Percentiles rank a stretch among this genome's conserved stretches.
Conservation (phyloP, 1,284 basidiomycete species). For the Tilletiaria anomala region DNA sequence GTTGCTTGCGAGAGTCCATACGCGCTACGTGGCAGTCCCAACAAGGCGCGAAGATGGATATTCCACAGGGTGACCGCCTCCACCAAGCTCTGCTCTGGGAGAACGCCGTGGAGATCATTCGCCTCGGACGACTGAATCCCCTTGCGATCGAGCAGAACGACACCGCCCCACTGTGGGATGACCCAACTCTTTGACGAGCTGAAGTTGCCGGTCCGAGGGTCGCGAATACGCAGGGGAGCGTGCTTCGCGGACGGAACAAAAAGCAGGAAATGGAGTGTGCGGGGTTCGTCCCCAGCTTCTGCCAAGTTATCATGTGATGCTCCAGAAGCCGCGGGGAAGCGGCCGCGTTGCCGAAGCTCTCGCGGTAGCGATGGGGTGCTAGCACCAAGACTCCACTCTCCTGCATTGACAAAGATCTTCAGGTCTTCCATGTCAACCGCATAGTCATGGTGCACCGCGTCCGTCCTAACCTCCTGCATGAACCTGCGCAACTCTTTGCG, state of each 20-base stretch:
- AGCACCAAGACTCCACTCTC: conserved; percentile 64
- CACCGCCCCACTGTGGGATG: conserved; percentile 87
- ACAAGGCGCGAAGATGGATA: conserved; percentile 57
- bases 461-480: conserved; percentile 45
- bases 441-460: neutral
- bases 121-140: too few species aligned
- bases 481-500: conserved; percentile 58
- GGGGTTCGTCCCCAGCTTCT: conserved; percentile 7
- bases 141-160: conserved; percentile 59
- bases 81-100: conserved; percentile 44
- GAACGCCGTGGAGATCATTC: too few species aligned
- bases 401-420: conserved; percentile 72
- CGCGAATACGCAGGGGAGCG: conserved; percentile 58
- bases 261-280: conserved; percentile 64
- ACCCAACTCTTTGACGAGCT: conserved; percentile 52
- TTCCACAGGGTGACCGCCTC: conserved; percentile 58
- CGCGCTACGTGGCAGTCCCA: conserved; percentile 54
- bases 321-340: neutral
- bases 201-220: conserved; percentile 20
- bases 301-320: too few species aligned
- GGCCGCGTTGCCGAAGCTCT: neutral
- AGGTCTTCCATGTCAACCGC: conserved; percentile 26
- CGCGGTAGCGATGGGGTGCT: neutral
- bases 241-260: conserved; percentile 63
- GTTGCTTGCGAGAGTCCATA: conserved; percentile 10